A percentile compares a stretch with the other conserved stretches of the same genome.
Conservation (phyloP, 2,329 filamentous ascomycete species). For the Colletotrichum spinosum region DNA sequence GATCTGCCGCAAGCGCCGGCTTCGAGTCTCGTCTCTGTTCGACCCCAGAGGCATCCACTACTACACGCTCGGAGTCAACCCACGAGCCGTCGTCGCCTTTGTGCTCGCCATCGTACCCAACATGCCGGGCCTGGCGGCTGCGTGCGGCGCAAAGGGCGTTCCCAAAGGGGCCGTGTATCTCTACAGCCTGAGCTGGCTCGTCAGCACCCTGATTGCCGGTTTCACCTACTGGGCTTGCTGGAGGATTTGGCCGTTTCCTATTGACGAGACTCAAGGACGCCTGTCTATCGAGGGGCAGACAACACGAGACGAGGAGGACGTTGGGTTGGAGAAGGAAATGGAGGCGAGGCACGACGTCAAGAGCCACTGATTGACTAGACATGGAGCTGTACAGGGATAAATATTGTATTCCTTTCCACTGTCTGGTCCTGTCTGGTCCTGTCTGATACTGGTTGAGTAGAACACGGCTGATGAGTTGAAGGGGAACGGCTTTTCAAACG, state of each 20-base stretch:
- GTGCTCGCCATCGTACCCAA: constrained; percentile 45
- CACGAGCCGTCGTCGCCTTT: constrained; percentile 46
- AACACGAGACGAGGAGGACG: neutral
- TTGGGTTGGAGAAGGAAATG: too few relatives aligned
- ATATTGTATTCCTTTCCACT: too few relatives aligned
- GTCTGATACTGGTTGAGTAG: too few relatives aligned
- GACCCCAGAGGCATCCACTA: constrained; percentile 57
- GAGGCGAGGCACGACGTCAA: too few relatives aligned
- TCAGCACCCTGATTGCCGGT: constrained; percentile 34
- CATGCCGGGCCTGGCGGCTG: constrained; percentile 40
- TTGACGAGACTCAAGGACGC: constrained; percentile 7
- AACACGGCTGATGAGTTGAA: too few relatives aligned
- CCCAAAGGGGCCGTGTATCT: constrained; percentile 35
- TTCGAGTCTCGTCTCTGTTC: constrained; percentile 52
- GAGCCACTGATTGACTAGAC: too few relatives aligned
- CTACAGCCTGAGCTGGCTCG: constrained; percentile 42
- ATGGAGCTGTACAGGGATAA: too few relatives aligned
- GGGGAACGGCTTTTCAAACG: too few relatives aligned
- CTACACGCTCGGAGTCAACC: constrained; percentile 46
- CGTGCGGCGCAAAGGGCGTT: constrained; percentile 39
- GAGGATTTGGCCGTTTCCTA: constrained; percentile 15
- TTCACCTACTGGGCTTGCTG: constrained; percentile 34
- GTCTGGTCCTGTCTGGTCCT: too few relatives aligned
- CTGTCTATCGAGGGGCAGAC: constrained; percentile 10
- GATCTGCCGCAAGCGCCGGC: constrained; percentile 48